Evolutionary conservation across 106 monocot genomes (phyloP), one percentile per base, ranked within the genome.

Genomic region (Hemerocallis citrina): DNA sequence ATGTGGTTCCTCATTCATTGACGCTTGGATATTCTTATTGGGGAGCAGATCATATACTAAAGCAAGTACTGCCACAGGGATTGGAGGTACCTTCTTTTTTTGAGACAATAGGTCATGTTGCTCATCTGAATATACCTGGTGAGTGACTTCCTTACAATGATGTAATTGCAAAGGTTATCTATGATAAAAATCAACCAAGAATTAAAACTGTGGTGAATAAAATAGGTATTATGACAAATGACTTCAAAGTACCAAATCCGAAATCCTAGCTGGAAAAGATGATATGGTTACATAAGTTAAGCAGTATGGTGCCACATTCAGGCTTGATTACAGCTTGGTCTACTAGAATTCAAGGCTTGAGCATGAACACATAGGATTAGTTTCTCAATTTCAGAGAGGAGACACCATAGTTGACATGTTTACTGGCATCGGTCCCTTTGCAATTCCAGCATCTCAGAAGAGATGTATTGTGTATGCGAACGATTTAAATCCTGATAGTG

Each of bases 311-410:
- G 91, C 88, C 28, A 92, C 62, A 64, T 98, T 98, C 74, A 77
- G 61, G 66, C 92, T 98, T 57, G 85, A 98, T 77, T 98, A 98
- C 42, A 25, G 82, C 32, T 73, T 75, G 39, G 98, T 92, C 19
- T 98, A 98, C 44, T 98, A 92, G 98, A 98, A 98, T 39, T 98
- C 98, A 35, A 98, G 98, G 69, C 82, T 98, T 44, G 98, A 98
- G 56, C 84, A 92, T 80, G 98, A 98, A 64, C 98, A 98, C 52
- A 88, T 74, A 38, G 75, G 92, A 60, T 63, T 98, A 21, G 80
- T 92, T 71, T 88, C 92, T 27, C 77, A 72, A 24, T 98, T 98
- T 67, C 62, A 71, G 19, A 70, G 45, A 68, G 98, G 92, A 62
- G 92, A 98, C 15, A 63, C 52, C 36, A 82, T 98, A 72, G 88